Conservation (phyloP, 2,329 filamentous ascomycete species). For the Fusarium mundagurra region DNA sequence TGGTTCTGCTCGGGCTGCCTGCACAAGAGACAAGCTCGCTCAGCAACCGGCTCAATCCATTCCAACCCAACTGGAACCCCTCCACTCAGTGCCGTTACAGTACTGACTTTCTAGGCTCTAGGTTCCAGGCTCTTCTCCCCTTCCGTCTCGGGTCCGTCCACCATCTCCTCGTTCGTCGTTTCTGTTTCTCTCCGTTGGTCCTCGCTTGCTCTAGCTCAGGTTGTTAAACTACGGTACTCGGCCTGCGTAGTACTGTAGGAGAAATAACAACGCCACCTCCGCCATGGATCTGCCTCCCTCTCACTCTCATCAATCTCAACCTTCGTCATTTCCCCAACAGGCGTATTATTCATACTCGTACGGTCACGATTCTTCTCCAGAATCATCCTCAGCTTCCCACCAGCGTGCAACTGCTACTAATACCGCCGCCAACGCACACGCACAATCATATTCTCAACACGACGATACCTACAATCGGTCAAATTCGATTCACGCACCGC, state of each 20-base stretch:
- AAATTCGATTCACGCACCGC: constrained; percentile 31
- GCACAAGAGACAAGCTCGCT: constrained; percentile 20
- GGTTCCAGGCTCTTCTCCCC: constrained; percentile 18
- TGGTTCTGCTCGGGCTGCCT: constrained; percentile 10
- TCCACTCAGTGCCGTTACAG: constrained; percentile 18
- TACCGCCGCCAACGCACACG: constrained; percentile 26
- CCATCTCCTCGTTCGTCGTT: constrained; percentile 25
- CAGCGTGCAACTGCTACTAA: constrained; percentile 28
- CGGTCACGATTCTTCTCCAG: constrained; percentile 34
- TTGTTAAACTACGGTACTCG: constrained; percentile 11
- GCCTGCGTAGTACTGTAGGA: constrained; percentile 25
- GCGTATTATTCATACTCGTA: constrained; percentile 34
- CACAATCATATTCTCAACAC: constrained; percentile 26
- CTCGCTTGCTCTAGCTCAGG: constrained; percentile 18
- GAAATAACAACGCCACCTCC: constrained; percentile 42
- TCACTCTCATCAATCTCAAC: constrained; percentile 37
- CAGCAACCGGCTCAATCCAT: constrained; percentile 17
- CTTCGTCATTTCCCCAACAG: constrained; percentile 35
- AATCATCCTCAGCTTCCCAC: constrained; percentile 31
- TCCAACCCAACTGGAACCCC: neutral
- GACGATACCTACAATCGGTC: constrained; percentile 32
- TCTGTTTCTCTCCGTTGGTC: constrained; percentile 16
- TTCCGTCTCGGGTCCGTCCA: constrained; percentile 14
- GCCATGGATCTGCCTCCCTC: constrained; percentile 46
- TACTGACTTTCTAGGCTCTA: constrained; percentile 27